phyloP scores from a whole-genome alignment of 345 rosid genomes.

The Rhodamnia argentea region DNA sequence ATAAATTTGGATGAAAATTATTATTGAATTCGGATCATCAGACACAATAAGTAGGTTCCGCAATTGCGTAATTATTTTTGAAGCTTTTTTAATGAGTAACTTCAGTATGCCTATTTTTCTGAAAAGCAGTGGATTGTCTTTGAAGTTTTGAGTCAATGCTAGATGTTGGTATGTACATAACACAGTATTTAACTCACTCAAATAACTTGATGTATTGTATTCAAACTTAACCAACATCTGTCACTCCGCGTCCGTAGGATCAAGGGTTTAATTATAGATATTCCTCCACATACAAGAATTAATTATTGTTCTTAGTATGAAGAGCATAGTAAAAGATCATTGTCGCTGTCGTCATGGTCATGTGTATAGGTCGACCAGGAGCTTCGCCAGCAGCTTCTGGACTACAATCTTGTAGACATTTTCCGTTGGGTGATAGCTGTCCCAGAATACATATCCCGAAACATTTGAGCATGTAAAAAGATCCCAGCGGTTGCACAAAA shows the following conservation, averaged over 20 bases:
- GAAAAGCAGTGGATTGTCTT: no score
- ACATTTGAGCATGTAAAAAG: conserved; percentile 13
- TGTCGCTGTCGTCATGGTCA: background rate
- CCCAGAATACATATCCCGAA: conserved; percentile 30
- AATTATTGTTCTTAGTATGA: background rate
- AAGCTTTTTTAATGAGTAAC: background rate
- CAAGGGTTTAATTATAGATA: background rate
- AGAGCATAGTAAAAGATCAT: background rate
- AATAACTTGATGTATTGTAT: background rate
- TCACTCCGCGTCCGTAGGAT: background rate
- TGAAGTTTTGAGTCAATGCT: background rate
- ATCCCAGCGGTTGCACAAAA: conserved; percentile 10
- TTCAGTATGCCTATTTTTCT: no score
- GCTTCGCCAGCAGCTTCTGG: background rate
- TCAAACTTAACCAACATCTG: background rate
- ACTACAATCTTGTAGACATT: conserved; percentile 7
- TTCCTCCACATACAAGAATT: background rate
- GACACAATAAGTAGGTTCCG: background rate
- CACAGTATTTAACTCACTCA: background rate
- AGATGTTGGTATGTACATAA: background rate
- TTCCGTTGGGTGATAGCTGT: conserved; percentile 34
- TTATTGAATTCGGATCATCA: background rate
- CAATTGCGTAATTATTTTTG: background rate
- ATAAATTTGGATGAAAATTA: background rate
- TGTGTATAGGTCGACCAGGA: background rate